Evolutionary conservation across 345 rosid species (phyloP), one percentile per base, ranked within the genome.

Genomic region (Rhodomyrtus tomentosa): DNA sequence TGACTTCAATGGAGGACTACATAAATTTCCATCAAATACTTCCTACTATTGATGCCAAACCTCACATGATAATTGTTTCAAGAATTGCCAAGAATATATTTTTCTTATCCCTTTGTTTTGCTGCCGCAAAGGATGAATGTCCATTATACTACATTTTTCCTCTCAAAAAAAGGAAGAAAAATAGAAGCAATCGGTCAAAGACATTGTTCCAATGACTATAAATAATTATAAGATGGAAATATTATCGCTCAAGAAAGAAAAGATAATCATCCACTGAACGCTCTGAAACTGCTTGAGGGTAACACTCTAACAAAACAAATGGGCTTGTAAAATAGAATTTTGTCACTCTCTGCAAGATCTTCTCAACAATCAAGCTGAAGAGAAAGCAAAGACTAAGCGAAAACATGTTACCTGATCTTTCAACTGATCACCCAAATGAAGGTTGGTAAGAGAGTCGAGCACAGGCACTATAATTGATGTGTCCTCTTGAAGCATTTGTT

Each of bases 401-500:
- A 54, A 13, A 29, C 55, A 76, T 4, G 51, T 15, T 55, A 94
- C 98, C 95, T 94, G 98, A 83, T 93, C 96, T 87, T 94, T 93
- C 91, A 93, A 89, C 55, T 89, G 86, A 81, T 88, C 91, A 88
- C 94, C 95, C 89, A 94, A 88, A 87, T 92, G 90, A 55, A 95
- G 91, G 76, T 93, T 95, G 6, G 96, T 93, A 88, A 94, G 92
- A 54, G 95, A 91, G 86, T 95, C 98, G 9, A 95, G 93, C 73
- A 93, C 95, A 12, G 96, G 91, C 56, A 95, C 93, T 68, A 92
- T 90, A 56, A 95, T 86, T 55, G 91, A 86, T 16, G 95, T 93
- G 90, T 95, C 98, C 85, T 95, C 98, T 76, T 86, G 93, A 55
- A 95, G 95, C 95, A 95, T 90, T 82, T 92, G 90, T 84, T 93